A percentile compares a stretch with the other conserved stretches of the same genome.
phyloP scores from a whole-genome alignment of 768 basidiomycete genomes.

The Hortiboletus flavorubellus region DNA sequence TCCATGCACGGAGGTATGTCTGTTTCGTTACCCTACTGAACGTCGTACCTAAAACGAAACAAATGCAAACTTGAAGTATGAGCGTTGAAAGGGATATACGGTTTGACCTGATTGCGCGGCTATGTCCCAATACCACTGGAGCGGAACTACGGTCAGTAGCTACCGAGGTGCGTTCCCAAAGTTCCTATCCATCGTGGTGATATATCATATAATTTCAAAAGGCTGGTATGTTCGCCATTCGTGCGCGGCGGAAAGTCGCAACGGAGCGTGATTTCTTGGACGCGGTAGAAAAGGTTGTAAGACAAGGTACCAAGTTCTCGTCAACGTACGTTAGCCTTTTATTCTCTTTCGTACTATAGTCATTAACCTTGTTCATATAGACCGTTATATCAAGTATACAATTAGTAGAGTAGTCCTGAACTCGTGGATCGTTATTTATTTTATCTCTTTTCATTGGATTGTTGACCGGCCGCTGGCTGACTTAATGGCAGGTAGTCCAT shows the following conservation, averaged over 20 bases:
- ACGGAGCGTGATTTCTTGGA: slow-evolving; percentile 98
- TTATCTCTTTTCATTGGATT: slow-evolving; percentile 2
- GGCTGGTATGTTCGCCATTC: slow-evolving; percentile 99
- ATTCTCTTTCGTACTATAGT: not conserved
- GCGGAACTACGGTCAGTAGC: slow-evolving; percentile 97
- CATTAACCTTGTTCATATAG: slow-evolving; percentile 36
- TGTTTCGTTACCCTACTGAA: not conserved
- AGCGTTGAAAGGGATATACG: slow-evolving; percentile 96
- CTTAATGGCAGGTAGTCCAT: not conserved
- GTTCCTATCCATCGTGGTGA: slow-evolving; percentile 51
- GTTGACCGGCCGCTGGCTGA: not conserved
- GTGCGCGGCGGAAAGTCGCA: slow-evolving; percentile 92
- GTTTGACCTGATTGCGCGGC: slow-evolving; percentile 92
- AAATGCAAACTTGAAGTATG: slow-evolving; percentile 57
- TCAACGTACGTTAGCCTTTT: slow-evolving; percentile 68
- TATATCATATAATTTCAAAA: slow-evolving; percentile 62
- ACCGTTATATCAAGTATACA: slow-evolving; percentile 91
- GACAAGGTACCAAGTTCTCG: slow-evolving; percentile 97
- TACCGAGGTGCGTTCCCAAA: slow-evolving; percentile 65
- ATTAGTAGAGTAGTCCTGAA: slow-evolving; percentile 46
- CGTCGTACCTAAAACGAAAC: not conserved
- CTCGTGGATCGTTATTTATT: slow-evolving; percentile 16
- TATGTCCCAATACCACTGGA: slow-evolving; percentile 98
- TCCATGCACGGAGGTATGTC: slow-evolving; percentile 87
- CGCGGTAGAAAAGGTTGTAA: slow-evolving; percentile 96